Evolutionary conservation across 176 grass and related monocot species (phyloP).

Genomic region (Ananas comosus): DNA sequence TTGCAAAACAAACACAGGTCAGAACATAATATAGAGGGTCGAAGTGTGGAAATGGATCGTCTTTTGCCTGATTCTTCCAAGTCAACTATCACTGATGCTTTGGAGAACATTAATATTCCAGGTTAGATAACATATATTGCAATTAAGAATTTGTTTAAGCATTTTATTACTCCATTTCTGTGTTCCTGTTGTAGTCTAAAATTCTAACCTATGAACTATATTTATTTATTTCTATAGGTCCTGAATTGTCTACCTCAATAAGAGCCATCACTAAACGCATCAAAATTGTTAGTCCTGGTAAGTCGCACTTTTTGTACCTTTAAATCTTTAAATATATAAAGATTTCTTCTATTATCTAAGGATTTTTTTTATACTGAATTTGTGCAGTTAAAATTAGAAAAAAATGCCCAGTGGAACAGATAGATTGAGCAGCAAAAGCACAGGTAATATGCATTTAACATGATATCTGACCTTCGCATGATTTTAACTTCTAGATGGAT

Average conservation of each 20-base stretch:
- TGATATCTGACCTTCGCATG: neutral
- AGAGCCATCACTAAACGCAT: conserved; percentile 80
- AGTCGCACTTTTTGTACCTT: neutral
- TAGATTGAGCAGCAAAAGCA: neutral
- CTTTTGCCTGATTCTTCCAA: conserved; percentile 35
- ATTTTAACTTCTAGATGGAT: too few species aligned
- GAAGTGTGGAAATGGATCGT: neutral
- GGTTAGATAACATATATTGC: conserved; percentile 24
- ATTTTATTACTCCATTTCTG: neutral
- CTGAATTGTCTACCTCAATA: conserved; percentile 56
- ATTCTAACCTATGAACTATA: neutral
- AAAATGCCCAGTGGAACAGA: neutral
- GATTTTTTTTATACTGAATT: neutral
- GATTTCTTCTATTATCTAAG: neutral
- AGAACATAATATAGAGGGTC: conserved; percentile 20
- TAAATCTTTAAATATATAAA: neutral
- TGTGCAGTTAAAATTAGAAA: conserved; percentile 2
- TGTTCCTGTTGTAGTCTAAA: neutral
- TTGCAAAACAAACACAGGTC: conserved; percentile 33
- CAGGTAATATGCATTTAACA: neutral
- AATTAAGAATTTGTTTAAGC: neutral
- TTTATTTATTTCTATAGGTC: conserved; percentile 25
- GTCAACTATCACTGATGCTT: conserved; percentile 19
- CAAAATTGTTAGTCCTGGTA: conserved; percentile 84
- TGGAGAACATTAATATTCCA: conserved; percentile 32